These are phyloP conservation scores for Aspergillus proliferans DNA, from an alignment of 2,329 filamentous ascomycete genomes.

Conservation along the genomic window DNA sequence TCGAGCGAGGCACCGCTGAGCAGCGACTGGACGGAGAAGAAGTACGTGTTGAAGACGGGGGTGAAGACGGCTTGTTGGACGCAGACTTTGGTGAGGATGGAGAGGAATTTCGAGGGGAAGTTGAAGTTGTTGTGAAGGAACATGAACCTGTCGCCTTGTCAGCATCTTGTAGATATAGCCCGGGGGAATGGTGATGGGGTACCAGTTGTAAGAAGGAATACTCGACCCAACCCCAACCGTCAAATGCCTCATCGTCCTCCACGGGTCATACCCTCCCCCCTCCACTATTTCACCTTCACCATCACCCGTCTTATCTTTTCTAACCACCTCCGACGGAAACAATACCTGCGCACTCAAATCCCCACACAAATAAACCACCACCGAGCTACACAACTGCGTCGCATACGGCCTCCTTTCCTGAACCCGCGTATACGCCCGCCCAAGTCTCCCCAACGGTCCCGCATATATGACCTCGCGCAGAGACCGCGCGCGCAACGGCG, in stretches of 20 bases:
- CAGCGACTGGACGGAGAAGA: constrained; percentile 73
- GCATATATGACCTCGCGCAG: constrained; percentile 26
- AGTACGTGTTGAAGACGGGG: constrained; percentile 75
- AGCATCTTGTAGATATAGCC: no score
- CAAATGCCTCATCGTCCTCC: constrained; percentile 64
- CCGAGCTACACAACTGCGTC: constrained; percentile 70
- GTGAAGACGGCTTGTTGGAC: constrained; percentile 79
- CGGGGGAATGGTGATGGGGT: constrained; percentile 10
- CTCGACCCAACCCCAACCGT: constrained; percentile 66
- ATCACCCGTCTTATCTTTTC: constrained; percentile 33
- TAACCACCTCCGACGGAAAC: constrained; percentile 30
- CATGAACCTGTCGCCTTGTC: constrained; percentile 55
- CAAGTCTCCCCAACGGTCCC: constrained; percentile 29
- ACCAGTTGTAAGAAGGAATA: constrained; percentile 81
- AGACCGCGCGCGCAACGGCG: constrained; percentile 15
- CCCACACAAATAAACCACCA: constrained; percentile 72
- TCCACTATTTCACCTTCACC: constrained; percentile 2
- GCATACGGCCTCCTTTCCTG: constrained; percentile 67
- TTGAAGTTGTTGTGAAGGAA: constrained; percentile 80
- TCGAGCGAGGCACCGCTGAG: constrained; percentile 60
- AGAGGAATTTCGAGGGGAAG: constrained; percentile 65
- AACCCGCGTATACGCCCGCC: constrained; percentile 56
- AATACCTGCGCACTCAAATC: constrained; percentile 74
- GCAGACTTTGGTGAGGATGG: constrained; percentile 67
- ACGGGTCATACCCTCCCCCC: constrained; percentile 56